Evolutionary conservation across 2,329 filamentous ascomycete species (phyloP), one percentile per base, ranked within the genome.

Genomic region (Dactylonectria macrodidyma): DNA sequence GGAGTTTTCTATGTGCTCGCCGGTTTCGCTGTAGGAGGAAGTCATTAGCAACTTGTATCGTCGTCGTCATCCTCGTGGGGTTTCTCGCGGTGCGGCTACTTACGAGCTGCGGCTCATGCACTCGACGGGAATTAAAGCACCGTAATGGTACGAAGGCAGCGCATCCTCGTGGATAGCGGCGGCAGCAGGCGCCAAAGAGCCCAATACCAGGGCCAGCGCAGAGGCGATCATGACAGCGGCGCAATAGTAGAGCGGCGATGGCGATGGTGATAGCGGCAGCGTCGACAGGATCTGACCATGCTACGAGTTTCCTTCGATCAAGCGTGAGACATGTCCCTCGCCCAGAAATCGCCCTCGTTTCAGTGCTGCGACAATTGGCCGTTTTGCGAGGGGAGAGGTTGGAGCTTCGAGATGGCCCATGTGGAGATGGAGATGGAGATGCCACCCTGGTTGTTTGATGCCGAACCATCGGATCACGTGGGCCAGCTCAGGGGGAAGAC

Each of bases 1-100:
- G 41, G 88, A 86, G 79, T 97, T 91, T 78, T 94, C 92, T 77
- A 98, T 91, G 85, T 97, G 94, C 81, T 97, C 94, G 80, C 94
- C 94, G 9, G 93, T 96, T 76, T 97, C 93, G 76, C 93, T 96
- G 78, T 1, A 14, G 19, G 60, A 16, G 16, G 26, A 5, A 33
- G 8, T 41, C 7, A 41, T 61, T 16, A 66, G 26, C 52, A 57
- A 12, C 30, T n/a, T 54, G 51, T 22, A 30, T 36, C 51, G n/a
- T 38, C 33, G 11, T 19, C n/a, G 16, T 34, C n/a, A 14, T n/a
- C 16, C 8, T 11, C 26, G 14, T 2, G 24, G 19, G 22, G 12
- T 44, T 34, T 19, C 24, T 33, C 24, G 12, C 26, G 7, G 41
- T 41, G 12, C 12, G 24, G 5, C 7, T n/a, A 85, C 90, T 82